Evolutionary conservation across 768 basidiomycete genomes (phyloP).

Genomic region (Lentinula edodes): DNA sequence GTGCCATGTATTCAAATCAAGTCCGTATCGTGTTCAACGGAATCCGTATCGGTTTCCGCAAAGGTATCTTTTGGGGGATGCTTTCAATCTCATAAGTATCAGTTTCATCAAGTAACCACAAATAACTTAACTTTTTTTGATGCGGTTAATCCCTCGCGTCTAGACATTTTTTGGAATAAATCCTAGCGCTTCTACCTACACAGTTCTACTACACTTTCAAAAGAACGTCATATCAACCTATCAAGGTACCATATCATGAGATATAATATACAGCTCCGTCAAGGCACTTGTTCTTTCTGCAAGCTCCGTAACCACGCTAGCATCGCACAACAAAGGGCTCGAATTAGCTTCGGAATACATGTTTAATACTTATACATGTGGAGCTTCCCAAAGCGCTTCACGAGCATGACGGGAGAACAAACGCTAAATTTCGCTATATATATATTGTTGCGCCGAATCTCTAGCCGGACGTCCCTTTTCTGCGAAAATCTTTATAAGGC

Average conservation of each 20-base stretch:
- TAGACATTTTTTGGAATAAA: too few species aligned
- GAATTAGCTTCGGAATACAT: not conserved
- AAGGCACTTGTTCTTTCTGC: not conserved
- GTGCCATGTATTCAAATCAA: not conserved
- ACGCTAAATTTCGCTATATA: not conserved
- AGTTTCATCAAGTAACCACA: too few species aligned
- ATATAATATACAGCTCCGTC: not conserved
- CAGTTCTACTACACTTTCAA: not conserved
- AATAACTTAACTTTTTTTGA: too few species aligned
- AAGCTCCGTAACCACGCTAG: not conserved
- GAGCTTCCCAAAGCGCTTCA: not conserved
- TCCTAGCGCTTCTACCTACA: too few species aligned
- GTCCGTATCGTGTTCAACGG: not conserved
- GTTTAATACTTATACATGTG: not conserved
- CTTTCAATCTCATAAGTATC: too few species aligned
- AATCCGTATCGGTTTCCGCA: too few species aligned
- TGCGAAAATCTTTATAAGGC: not conserved
- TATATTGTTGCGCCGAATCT: not conserved
- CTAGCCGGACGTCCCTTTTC: not conserved
- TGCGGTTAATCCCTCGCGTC: too few species aligned
- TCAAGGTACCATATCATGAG: not conserved
- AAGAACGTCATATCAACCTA: not conserved
- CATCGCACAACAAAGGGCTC: not conserved
- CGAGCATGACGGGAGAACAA: conserved; percentile 2
- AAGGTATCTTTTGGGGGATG: too few species aligned